These are phyloP conservation scores for Triangularia setosa DNA, from an alignment of 2,329 filamentous ascomycete genomes.

Conservation along the genomic window DNA sequence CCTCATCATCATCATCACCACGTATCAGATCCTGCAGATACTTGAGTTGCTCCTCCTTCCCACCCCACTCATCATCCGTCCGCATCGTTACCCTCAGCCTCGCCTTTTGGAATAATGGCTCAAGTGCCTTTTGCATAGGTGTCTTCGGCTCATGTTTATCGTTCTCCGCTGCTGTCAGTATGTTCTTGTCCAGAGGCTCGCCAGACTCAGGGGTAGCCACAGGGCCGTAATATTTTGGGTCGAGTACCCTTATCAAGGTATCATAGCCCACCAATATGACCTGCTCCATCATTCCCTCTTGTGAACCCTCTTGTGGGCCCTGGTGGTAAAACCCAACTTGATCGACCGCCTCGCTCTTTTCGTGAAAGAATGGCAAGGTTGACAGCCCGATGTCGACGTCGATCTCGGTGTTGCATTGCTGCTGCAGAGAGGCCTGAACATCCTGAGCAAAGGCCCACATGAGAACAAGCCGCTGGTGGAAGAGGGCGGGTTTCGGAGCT, in stretches of 20 bases:
- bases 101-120: constrained; percentile 60
- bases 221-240: constrained; percentile 64
- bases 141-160: constrained; percentile 21
- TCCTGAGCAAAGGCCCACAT: constrained; percentile 67
- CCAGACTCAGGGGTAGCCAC: not conserved
- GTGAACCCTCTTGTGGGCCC: not conserved
- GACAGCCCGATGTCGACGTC: constrained; percentile 65
- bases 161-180: constrained; percentile 25
- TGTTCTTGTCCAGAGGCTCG: not conserved
- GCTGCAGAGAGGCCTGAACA: constrained; percentile 30
- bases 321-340: constrained; percentile 40
- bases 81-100: constrained; percentile 62
- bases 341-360: constrained; percentile 61
- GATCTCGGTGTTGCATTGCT: not conserved
- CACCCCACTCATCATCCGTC: constrained; percentile 58
- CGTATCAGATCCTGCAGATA: constrained; percentile 50
- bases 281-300: constrained; percentile 41
- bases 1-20: not conserved
- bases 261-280: constrained; percentile 73
- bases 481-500: constrained; percentile 61
- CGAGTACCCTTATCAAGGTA: constrained; percentile 67
- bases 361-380: constrained; percentile 68
- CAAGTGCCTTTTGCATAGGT: constrained; percentile 50
- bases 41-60: constrained; percentile 46
- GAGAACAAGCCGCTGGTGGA: constrained; percentile 64